Evolutionary conservation across 1,284 basidiomycete genomes (phyloP), one percentile per base, ranked within the genome.

Genomic region (Sparassis latifolia): DNA sequence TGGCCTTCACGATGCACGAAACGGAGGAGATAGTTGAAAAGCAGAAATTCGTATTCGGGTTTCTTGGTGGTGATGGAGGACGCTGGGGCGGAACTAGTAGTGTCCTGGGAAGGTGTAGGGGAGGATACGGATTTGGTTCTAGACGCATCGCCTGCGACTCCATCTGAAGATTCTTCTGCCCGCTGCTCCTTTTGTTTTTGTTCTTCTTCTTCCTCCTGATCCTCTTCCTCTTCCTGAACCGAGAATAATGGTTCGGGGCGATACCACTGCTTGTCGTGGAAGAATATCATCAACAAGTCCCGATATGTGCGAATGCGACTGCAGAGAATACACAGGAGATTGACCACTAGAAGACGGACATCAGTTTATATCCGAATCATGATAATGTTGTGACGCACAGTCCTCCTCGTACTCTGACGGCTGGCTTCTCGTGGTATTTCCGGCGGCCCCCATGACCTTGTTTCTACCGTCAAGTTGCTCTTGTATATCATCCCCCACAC

Each of bases 1-100:
- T 88, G 81, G 31, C 93, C 93, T 70, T 98, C 95, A 48, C 94
- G 82, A 64, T 98, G 96, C 27, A 94, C 89, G 63, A 95, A 98
- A 2, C 94, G 91, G 20, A 98, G 81, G 35, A 99, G 83, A 63
- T 97, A 97, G 58, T 95, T 92, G 76, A 98, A 97, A 9, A 97
- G 75, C 7, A 96, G 78, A 62, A 96, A 97, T 63, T 97, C 93
- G 61, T 95, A 95, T 70, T 94, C 90, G n/a, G 85, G 72, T 63
- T 89, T 89, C 61, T 80, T 82, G 35, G 60, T 62, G 35, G 60
- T 62, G 1, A 65, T 52, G 3, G 76, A 68, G 9, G 72, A 69
- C 28, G 67, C 65, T 10, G 74, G 74, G 2, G 71, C 73, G 9
- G 78, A 78, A 39, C 75, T 82, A 37, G 80, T 71, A 1, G 83